Conservation (phyloP, 306 rosid species). For the Cucurbita ficifolia region DNA sequence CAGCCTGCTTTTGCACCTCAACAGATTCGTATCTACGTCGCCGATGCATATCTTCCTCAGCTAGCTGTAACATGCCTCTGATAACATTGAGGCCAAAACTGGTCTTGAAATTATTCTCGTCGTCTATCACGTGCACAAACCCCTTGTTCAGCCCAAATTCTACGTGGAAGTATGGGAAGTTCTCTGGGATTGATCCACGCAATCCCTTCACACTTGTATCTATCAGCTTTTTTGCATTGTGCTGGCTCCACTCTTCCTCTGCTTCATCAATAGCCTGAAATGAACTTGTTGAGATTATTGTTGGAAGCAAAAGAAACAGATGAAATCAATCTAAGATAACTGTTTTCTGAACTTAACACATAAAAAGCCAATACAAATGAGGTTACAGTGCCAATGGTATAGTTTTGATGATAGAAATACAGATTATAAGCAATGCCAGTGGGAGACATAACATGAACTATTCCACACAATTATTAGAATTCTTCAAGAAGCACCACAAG, state of each 20-base stretch:
- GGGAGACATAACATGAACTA: background rate
- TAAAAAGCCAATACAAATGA: background rate
- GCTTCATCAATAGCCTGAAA: conserved; percentile 88
- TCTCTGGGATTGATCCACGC: conserved; percentile 61
- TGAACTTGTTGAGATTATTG: background rate
- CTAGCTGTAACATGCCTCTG: conserved; percentile 62
- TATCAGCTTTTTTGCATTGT: conserved; percentile 70
- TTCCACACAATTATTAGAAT: background rate
- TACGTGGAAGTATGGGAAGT: conserved; percentile 73
- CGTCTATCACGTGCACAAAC: conserved; percentile 78
- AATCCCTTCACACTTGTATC: conserved; percentile 69
- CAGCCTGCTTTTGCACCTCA: conserved; percentile 63
- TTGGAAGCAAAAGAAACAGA: background rate
- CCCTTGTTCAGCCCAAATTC: conserved; percentile 72
- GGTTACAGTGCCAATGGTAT: no score
- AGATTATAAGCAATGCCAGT: background rate
- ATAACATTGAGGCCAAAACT: conserved; percentile 62
- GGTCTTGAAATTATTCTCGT: conserved; percentile 54
- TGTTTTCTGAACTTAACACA: background rate
- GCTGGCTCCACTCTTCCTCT: conserved; percentile 90
- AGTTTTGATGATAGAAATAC: background rate
- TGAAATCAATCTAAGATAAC: background rate
- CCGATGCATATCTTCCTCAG: conserved; percentile 78
- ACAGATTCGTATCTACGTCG: conserved; percentile 32
- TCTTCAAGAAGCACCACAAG: background rate